Evolutionary conservation across 2,329 filamentous ascomycete species (phyloP).

Genomic region (Cladosporium sp.): DNA sequence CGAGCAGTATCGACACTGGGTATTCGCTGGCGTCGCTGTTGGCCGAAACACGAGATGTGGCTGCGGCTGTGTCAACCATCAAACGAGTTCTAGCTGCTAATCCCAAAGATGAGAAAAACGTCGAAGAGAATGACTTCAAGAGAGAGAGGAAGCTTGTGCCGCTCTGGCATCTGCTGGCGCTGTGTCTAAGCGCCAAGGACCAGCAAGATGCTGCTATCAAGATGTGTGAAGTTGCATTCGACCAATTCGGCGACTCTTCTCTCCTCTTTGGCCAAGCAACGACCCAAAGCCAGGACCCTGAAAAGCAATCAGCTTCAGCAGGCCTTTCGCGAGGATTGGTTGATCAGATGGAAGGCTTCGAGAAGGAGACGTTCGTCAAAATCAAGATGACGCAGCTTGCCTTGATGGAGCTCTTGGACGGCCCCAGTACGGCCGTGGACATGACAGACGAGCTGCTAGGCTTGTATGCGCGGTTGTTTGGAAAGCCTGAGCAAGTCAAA

Average conservation of each 20-base stretch:
- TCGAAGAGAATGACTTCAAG: background rate
- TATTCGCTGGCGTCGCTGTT: slow-evolving; percentile 82
- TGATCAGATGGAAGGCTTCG: slow-evolving; percentile 75
- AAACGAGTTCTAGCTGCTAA: slow-evolving; percentile 61
- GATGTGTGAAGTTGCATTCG: slow-evolving; percentile 85
- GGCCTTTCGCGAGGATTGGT: slow-evolving; percentile 50
- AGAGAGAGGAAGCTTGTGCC: slow-evolving; percentile 58
- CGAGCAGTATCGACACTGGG: slow-evolving; percentile 57
- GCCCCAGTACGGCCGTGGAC: slow-evolving; percentile 81
- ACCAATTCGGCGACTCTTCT: slow-evolving; percentile 68
- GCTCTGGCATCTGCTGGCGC: slow-evolving; percentile 84
- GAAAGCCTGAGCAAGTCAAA: slow-evolving; percentile 47
- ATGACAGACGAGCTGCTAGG: slow-evolving; percentile 79
- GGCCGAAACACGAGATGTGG: slow-evolving; percentile 78
- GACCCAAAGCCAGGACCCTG: slow-evolving; percentile 19
- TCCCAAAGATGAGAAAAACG: slow-evolving; percentile 23
- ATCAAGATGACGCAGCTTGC: slow-evolving; percentile 93
- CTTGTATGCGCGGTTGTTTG: slow-evolving; percentile 78
- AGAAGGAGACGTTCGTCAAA: slow-evolving; percentile 85
- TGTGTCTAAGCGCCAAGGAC: slow-evolving; percentile 80
- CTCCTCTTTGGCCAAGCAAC: slow-evolving; percentile 54
- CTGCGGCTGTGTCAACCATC: slow-evolving; percentile 74
- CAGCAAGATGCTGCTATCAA: slow-evolving; percentile 76
- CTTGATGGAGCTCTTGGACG: slow-evolving; percentile 77
- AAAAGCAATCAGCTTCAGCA: slow-evolving; percentile 13